phyloP scores from a whole-genome alignment of 1,284 basidiomycete species.

The Tremellales sp. region DNA sequence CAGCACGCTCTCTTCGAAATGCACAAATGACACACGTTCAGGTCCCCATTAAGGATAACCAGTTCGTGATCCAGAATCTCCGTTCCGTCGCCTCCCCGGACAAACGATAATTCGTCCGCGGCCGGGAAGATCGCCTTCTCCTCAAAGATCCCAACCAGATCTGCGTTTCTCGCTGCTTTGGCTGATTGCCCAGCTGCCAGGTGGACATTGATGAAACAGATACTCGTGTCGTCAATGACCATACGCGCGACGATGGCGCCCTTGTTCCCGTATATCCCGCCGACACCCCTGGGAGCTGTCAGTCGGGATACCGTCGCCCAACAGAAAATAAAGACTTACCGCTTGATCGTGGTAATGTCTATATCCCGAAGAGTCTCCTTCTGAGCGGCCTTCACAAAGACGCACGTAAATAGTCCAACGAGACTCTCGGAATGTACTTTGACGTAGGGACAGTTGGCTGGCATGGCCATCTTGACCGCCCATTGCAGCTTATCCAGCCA shows the following conservation, averaged over 20 bases:
- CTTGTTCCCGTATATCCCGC: slow-evolving; percentile 47
- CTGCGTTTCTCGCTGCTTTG: slow-evolving; percentile 75
- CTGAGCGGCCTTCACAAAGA: slow-evolving; percentile 61
- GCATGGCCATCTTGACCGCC: slow-evolving; percentile 68
- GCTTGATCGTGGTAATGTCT: slow-evolving; percentile 75
- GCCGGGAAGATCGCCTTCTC: slow-evolving; percentile 66
- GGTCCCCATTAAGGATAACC: slow-evolving; percentile 70
- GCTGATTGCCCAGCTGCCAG: slow-evolving; percentile 88
- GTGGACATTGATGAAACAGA: slow-evolving; percentile 95
- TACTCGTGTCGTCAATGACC: slow-evolving; percentile 81
- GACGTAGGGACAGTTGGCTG: slow-evolving; percentile 64
- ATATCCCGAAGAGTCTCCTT: slow-evolving; percentile 61
- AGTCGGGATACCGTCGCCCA: background rate
- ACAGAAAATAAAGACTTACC: slow-evolving; percentile 58
- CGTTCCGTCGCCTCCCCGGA: slow-evolving; percentile 88
- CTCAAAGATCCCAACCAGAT: slow-evolving; percentile 79
- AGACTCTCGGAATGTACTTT: slow-evolving; percentile 82
- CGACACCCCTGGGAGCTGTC: background rate
- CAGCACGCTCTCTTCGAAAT: background rate
- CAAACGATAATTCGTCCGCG: slow-evolving; percentile 62
- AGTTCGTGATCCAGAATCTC: slow-evolving; percentile 93
- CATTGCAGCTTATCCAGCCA: slow-evolving; percentile 79
- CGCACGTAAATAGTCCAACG: slow-evolving; percentile 82
- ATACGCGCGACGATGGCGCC: slow-evolving; percentile 89
- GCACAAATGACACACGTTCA: slow-evolving; percentile 43